A percentile compares a stretch with the other conserved stretches of the same genome.
These are phyloP conservation scores for Articulospora tetracladia DNA, from an alignment of 495 filamentous ascomycete species.

Conservation along the genomic window DNA sequence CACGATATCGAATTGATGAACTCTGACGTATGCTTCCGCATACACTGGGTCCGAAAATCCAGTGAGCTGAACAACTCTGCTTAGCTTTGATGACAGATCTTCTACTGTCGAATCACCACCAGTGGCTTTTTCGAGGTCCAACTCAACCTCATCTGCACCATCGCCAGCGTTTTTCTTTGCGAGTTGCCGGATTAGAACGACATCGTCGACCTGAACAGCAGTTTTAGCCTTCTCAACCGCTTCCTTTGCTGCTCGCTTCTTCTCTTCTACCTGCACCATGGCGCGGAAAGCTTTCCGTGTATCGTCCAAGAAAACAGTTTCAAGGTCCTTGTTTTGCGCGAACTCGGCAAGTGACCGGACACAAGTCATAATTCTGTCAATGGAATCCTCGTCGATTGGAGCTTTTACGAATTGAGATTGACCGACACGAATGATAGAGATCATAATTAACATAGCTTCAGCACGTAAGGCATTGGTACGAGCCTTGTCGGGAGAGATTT, in stretches of 20 bases:
- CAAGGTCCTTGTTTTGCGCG: constrained; percentile 79
- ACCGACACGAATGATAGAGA: constrained; percentile 90
- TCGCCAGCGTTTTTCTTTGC: constrained; percentile 87
- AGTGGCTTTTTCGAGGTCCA: constrained; percentile 91
- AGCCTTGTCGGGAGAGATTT: constrained; percentile 81
- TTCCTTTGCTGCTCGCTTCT: constrained; percentile 89
- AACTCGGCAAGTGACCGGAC: constrained; percentile 93
- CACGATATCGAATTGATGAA: constrained; percentile 98
- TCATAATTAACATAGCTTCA: constrained; percentile 99
- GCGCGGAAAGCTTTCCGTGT: constrained; percentile 93
- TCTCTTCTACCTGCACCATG: constrained; percentile 98
- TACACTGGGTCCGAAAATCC: constrained; percentile 99
- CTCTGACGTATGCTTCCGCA: constrained; percentile 96
- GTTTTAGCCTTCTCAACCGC: constrained; percentile 89
- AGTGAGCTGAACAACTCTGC: constrained; percentile 93
- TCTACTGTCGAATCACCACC: constrained; percentile 83
- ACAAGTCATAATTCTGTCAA: constrained; percentile 96
- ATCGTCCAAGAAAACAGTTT: constrained; percentile 91
- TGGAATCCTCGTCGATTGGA: constrained; percentile 95
- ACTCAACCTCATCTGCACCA: constrained; percentile 77
- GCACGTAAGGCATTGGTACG: constrained; percentile 93
- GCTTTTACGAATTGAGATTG: constrained; percentile 98
- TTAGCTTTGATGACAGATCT: constrained; percentile 88
- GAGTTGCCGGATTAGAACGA: constrained; percentile 86
- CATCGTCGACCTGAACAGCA: constrained; percentile 93